A percentile compares a stretch with the other conserved stretches of the same genome.
These are phyloP conservation scores for Microdochium trichocladiopsis DNA, from an alignment of 2,329 filamentous ascomycete genomes.

Conservation along the genomic window DNA sequence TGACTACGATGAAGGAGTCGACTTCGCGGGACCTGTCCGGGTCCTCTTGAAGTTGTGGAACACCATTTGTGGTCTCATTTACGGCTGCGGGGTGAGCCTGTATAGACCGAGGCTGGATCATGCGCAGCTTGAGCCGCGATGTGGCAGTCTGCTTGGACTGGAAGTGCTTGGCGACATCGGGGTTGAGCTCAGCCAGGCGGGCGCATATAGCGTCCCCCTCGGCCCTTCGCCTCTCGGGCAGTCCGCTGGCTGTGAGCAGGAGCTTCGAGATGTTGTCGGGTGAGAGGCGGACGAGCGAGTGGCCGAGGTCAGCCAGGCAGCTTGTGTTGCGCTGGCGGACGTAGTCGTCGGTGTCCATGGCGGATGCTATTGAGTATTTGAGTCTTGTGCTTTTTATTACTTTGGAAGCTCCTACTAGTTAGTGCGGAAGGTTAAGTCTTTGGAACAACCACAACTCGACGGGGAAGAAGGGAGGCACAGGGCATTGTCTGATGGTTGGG, in stretches of 20 bases:
- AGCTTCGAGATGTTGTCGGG: not conserved
- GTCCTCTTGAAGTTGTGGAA: too few species aligned
- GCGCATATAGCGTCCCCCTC: not conserved
- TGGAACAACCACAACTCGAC: too few species aligned
- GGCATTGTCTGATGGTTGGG: too few species aligned
- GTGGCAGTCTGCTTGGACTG: slow-evolving; percentile 7
- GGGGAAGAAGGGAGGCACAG: too few species aligned
- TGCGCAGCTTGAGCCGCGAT: slow-evolving; percentile 6
- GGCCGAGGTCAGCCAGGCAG: not conserved
- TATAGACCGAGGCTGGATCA: too few species aligned
- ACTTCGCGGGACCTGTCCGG: too few species aligned
- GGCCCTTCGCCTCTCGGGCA: not conserved
- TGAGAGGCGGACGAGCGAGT: not conserved
- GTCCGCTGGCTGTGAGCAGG: not conserved
- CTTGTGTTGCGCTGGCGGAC: not conserved
- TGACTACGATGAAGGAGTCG: slow-evolving; percentile 11
- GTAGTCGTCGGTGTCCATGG: slow-evolving; percentile 1
- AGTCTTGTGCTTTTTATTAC: too few species aligned
- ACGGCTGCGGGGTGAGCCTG: too few species aligned
- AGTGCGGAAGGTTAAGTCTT: too few species aligned
- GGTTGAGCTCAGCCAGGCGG: slow-evolving; percentile 9
- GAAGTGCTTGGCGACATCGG: slow-evolving; percentile 6
- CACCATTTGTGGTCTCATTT: too few species aligned
- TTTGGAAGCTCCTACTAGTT: too few species aligned
- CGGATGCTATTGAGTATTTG: too few species aligned